phyloP scores from a whole-genome alignment of 2,329 filamentous ascomycete genomes.

The Zymoseptoria brevis region DNA sequence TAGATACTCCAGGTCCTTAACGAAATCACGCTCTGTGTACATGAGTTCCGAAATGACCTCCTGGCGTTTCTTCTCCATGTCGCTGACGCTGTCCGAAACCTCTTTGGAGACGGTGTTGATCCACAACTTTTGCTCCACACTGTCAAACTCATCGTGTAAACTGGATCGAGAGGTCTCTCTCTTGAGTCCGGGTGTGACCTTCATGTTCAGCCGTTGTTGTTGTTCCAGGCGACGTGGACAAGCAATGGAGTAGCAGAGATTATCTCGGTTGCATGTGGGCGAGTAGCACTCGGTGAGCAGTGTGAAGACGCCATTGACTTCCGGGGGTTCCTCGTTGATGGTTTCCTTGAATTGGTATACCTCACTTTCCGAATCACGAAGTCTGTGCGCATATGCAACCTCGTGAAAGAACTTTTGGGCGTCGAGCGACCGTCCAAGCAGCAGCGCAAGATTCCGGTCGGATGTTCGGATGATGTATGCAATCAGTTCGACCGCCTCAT shows the following conservation, averaged over 20 bases:
- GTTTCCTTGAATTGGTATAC: constrained; percentile 96
- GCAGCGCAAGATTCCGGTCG: constrained; percentile 84
- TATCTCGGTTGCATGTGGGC: constrained; percentile 89
- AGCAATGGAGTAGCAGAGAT: constrained; percentile 95
- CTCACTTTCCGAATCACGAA: constrained; percentile 88
- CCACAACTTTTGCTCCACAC: constrained; percentile 90
- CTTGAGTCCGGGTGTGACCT: constrained; percentile 81
- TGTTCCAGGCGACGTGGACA: constrained; percentile 90
- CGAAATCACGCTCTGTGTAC: constrained; percentile 97
- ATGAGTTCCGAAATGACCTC: constrained; percentile 97
- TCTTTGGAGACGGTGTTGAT: constrained; percentile 98
- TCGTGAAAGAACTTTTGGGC: constrained; percentile 99
- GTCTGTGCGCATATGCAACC: constrained; percentile 91
- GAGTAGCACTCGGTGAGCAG: constrained; percentile 96
- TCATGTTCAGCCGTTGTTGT: constrained; percentile 86
- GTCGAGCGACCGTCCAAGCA: constrained; percentile 84
- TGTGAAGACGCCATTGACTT: constrained; percentile 94
- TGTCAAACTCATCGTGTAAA: constrained; percentile 72
- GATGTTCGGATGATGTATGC: constrained; percentile 96
- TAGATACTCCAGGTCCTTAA: constrained; percentile 96
- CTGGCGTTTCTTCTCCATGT: constrained; percentile 92
- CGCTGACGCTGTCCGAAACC: constrained; percentile 78
- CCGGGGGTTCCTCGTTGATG: constrained; percentile 73
- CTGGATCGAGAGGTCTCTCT: constrained; percentile 61
- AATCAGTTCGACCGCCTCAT: constrained; percentile 90